Percentiles rank a stretch among this genome's conserved stretches.
Evolutionary conservation across 495 filamentous ascomycete species (phyloP).

Genomic region (Cudoniella acicularis): DNA sequence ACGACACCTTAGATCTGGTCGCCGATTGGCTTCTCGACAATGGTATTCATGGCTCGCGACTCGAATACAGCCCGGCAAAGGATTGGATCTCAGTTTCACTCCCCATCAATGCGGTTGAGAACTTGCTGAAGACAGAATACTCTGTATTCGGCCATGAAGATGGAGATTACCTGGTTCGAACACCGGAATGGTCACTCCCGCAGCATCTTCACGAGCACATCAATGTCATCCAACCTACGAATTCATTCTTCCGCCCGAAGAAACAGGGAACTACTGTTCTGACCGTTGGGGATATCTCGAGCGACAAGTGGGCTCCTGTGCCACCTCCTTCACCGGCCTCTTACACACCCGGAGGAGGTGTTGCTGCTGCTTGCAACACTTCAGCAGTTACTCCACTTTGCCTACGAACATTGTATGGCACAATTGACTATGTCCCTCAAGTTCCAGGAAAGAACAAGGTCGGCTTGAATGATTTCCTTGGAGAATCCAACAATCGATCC

Average conservation of each 20-base stretch:
- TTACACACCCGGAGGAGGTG: neutral
- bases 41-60: constrained; percentile 38
- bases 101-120: constrained; percentile 47
- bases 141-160: constrained; percentile 48
- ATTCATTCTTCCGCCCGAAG: constrained; percentile 47
- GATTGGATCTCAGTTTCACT: constrained; percentile 49
- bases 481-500: constrained; percentile 64
- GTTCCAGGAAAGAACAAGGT: constrained; percentile 32
- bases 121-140: constrained; percentile 55
- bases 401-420: constrained; percentile 22
- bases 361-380: constrained; percentile 3
- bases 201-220: constrained; percentile 54
- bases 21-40: constrained; percentile 42
- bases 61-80: constrained; percentile 42
- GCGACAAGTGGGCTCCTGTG: neutral
- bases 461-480: constrained; percentile 57
- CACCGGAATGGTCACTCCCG: constrained; percentile 49
- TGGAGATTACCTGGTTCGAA: constrained; percentile 31
- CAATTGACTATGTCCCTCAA: constrained; percentile 26
- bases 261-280: constrained; percentile 2
- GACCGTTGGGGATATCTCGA: neutral
- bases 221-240: constrained; percentile 63
- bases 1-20: constrained; percentile 37
- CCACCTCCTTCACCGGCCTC: neutral
- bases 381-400: constrained; percentile 21